Evolutionary conservation across 108 stramenopile genomes (phyloP).

Genomic region (Nitzschia sp.): DNA sequence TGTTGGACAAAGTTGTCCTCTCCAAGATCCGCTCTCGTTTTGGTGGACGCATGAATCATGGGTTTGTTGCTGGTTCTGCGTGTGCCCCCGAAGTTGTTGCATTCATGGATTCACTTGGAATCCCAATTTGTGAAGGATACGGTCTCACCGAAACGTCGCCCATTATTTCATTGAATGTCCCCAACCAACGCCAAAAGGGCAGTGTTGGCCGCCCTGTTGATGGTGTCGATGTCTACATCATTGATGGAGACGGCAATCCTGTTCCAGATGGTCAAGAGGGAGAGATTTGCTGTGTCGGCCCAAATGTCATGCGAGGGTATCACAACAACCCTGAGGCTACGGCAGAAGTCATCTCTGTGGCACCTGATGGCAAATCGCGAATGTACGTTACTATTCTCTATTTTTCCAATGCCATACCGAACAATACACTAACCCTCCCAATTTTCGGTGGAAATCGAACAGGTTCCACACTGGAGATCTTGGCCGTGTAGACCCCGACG

Average conservation of each 20-base stretch:
- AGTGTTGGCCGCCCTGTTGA: slow-evolving; percentile 73
- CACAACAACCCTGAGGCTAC: slow-evolving; percentile 90
- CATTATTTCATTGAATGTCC: slow-evolving; percentile 76
- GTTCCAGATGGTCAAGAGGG: slow-evolving; percentile 78
- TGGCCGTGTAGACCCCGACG: slow-evolving; percentile 54
- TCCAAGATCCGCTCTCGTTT: slow-evolving; percentile 86
- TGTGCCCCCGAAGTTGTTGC: slow-evolving; percentile 81
- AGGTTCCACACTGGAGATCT: slow-evolving; percentile 91
- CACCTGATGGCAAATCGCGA: slow-evolving; percentile 79
- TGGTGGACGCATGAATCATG: slow-evolving; percentile 79
- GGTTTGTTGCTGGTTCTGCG: slow-evolving; percentile 91
- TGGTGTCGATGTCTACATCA: slow-evolving; percentile 71
- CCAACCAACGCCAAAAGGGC: slow-evolving; percentile 61
- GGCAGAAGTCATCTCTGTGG: slow-evolving; percentile 85
- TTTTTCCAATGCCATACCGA: not conserved
- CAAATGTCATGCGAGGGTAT: slow-evolving; percentile 93
- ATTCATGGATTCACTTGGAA: slow-evolving; percentile 91
- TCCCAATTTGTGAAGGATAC: slow-evolving; percentile 89
- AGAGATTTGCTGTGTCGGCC: slow-evolving; percentile 85
- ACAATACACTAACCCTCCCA: not conserved
- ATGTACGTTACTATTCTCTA: slow-evolving; percentile 51
- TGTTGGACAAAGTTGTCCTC: slow-evolving; percentile 79
- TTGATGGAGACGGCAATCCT: slow-evolving; percentile 65
- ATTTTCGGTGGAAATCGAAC: too few relatives aligned
- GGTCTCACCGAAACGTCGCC: slow-evolving; percentile 93